phyloP scores from a whole-genome alignment of 2,329 filamentous ascomycete species.

The Colletotrichum horii region DNA sequence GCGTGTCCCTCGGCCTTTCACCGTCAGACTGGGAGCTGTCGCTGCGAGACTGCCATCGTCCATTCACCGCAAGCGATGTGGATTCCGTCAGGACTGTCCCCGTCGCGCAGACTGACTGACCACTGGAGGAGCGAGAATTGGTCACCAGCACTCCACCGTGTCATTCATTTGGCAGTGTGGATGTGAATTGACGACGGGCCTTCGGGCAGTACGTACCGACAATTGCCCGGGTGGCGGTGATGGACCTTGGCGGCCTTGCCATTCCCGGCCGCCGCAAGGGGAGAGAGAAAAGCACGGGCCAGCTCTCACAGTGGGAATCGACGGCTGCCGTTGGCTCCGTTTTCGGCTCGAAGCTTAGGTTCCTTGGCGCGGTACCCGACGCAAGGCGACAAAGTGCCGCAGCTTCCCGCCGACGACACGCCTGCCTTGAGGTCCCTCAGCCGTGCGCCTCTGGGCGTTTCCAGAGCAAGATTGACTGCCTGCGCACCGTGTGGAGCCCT shows the following conservation, averaged over 20 bases:
- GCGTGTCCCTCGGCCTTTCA: neutral
- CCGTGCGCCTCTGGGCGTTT: constrained; percentile 4
- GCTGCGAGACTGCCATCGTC: neutral
- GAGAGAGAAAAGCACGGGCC: neutral
- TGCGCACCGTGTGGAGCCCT: neutral
- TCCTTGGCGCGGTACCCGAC: constrained; percentile 16
- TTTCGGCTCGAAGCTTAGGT: constrained; percentile 19
- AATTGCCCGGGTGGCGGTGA: constrained; percentile 6
- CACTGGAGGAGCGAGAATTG: neutral
- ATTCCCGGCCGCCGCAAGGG: neutral
- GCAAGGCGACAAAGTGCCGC: constrained; percentile 4
- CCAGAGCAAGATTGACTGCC: neutral
- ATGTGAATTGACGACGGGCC: neutral
- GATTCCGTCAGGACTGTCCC: neutral
- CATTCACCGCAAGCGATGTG: constrained; percentile 6
- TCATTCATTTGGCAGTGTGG: neutral
- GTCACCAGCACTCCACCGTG: neutral
- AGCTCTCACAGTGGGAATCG: neutral
- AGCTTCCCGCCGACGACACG: neutral
- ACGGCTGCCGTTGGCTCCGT: constrained; percentile 5
- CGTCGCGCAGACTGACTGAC: neutral
- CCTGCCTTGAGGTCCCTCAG: neutral
- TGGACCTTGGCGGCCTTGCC: neutral
- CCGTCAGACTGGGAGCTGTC: neutral
- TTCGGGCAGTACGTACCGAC: neutral